Conservation (phyloP, 176 grass and related monocot species). For the Tillandsia leiboldiana region DNA sequence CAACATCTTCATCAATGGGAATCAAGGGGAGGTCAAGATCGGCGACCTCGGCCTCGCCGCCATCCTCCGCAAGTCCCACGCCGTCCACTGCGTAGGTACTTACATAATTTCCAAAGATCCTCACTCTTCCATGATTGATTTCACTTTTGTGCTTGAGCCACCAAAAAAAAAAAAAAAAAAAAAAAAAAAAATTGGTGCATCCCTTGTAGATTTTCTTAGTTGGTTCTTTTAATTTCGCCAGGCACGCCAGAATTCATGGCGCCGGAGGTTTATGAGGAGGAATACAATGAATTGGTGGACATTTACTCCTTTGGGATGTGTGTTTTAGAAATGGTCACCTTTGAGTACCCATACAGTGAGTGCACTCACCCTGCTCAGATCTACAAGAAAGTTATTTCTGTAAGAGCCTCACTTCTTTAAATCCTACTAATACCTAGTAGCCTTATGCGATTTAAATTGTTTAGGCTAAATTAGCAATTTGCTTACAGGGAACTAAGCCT, state of each 20-base stretch:
- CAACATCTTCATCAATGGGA: slow-evolving; percentile 95
- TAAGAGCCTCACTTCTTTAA: slow-evolving; percentile 22
- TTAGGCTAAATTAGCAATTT: slow-evolving; percentile 20
- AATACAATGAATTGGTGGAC: slow-evolving; percentile 93
- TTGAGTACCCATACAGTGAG: slow-evolving; percentile 93
- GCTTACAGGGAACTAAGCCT: background rate
- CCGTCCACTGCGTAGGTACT: slow-evolving; percentile 65
- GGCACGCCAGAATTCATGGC: slow-evolving; percentile 95
- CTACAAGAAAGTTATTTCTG: slow-evolving; percentile 95
- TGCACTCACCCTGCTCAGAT: slow-evolving; percentile 83
- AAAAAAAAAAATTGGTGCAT: too few relatives aligned
- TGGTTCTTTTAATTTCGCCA: too few relatives aligned
- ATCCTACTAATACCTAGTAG: too few relatives aligned
- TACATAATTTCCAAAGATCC: too few relatives aligned
- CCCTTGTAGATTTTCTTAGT: too few relatives aligned
- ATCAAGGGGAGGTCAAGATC: slow-evolving; percentile 88
- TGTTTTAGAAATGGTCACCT: slow-evolving; percentile 90
- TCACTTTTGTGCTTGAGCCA: too few relatives aligned
- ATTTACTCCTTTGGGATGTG: slow-evolving; percentile 99
- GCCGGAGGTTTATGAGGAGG: slow-evolving; percentile 93
- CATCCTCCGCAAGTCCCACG: slow-evolving; percentile 86
- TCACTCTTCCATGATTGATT: too few relatives aligned
- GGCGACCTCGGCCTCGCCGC: slow-evolving; percentile 90
- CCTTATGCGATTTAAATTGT: background rate
- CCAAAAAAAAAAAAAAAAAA: too few relatives aligned